Base-by-base conservation (phyloP, 345 rosid genomes). In the Salix koriyanagi region DNA sequence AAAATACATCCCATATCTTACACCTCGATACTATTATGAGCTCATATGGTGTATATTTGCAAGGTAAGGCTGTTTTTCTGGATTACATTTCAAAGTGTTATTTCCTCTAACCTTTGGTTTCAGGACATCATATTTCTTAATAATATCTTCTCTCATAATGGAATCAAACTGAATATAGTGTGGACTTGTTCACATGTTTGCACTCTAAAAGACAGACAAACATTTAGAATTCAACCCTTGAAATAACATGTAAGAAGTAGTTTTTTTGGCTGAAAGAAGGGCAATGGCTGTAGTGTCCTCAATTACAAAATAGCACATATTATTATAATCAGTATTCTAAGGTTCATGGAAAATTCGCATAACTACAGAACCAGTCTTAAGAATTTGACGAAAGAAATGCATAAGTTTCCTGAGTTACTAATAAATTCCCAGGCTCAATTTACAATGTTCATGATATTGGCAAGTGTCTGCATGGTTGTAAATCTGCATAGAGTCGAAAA, bases 381-480 rank as follows among this genome's bases (percentile, higher is more conserved):
- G 46, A 67, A 19, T 67, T 67, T 19, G 23, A 32, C 0, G 9
- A 36, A 36, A 67, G 70, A 34, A 68, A 23, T 21, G 71, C 44
- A 68, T 67, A 36, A 15, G 19, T 54, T 71, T 34, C 48, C 14
- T 21, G 65, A 75, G 62, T 32, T 50, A 0, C 11, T 32, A 6
- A 66, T 23, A 34, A 52, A 13, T 14, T 52, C 1, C 18, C 14
- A 19, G 23, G 36, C 7, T 44, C 60, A 26, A 16, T 25, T 50
- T 41, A 16, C 42, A 25, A 34, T 65, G 7, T 8, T 69, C 23
- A 41, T 52, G 67, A 61, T 46, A 0, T 42, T 11, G n/a, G 28
- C 32, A 68, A 23, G 37, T 60, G 72, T 65, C 56, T 42, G 64
- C 72, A 74, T 72, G 75, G 48, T 70, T 68, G 48, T 41, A 25